Percentiles rank a stretch among this genome's conserved stretches.
Evolutionary conservation across 1,139 yeast genomes (phyloP).

Genomic region (Wickerhamomyces sp.): DNA sequence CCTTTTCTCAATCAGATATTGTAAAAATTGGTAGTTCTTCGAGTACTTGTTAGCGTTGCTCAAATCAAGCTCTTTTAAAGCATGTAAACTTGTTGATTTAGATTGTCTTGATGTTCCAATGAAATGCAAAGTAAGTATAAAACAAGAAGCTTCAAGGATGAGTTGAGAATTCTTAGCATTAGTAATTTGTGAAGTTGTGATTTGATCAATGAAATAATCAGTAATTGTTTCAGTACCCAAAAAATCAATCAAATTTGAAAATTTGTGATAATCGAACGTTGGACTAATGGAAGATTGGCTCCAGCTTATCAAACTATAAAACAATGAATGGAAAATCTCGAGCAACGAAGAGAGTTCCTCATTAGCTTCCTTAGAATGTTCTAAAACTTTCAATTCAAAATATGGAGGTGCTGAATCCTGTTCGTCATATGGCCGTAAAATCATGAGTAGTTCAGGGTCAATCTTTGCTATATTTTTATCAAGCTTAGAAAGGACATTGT

Average conservation of each 20-base stretch:
- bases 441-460: slow-evolving; percentile 14
- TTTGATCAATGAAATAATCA: slow-evolving; percentile 18
- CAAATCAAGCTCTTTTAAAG: slow-evolving; percentile 9
- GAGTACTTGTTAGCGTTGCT: slow-evolving; percentile 1
- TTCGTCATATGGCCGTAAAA: slow-evolving; percentile 12
- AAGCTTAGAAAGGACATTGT: slow-evolving; percentile 11
- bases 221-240: slow-evolving; percentile 15
- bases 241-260: slow-evolving; percentile 10
- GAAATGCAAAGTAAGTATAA: slow-evolving; percentile 9
- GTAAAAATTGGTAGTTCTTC: slow-evolving; percentile 4
- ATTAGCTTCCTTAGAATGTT: slow-evolving; percentile 2
- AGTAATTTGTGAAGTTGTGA: slow-evolving; percentile 10
- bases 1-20: slow-evolving; percentile 9
- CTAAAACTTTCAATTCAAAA: slow-evolving; percentile 1
- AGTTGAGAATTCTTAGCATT: slow-evolving; percentile 13
- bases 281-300: slow-evolving; percentile 18
- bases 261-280: slow-evolving; percentile 16
- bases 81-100: slow-evolving; percentile 7
- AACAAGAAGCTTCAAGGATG: slow-evolving; percentile 17
- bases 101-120: slow-evolving; percentile 8
- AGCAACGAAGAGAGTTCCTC: slow-evolving; percentile 16
- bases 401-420: slow-evolving; percentile 3
- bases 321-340: slow-evolving; percentile 14
- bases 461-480: slow-evolving; percentile 8
- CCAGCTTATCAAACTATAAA: slow-evolving; percentile 19